A percentile compares a stretch with the other conserved stretches of the same genome.
phyloP scores from a whole-genome alignment of 2,329 filamentous ascomycete species.

The Alternaria sp. region DNA sequence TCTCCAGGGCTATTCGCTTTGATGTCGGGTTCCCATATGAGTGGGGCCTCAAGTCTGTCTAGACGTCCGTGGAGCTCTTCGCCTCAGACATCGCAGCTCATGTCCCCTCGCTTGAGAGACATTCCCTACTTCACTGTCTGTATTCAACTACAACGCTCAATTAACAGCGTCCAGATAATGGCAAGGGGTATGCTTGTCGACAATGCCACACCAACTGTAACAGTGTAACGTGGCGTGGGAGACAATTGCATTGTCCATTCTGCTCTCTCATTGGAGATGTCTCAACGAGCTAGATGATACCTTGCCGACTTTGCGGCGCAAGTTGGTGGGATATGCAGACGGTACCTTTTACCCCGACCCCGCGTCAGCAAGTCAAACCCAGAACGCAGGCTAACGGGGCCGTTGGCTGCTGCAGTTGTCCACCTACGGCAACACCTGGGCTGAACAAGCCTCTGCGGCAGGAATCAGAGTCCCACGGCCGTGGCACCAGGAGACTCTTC shows the following conservation, averaged over 20 bases:
- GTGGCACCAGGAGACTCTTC: constrained; percentile 4
- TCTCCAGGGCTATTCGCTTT: constrained; percentile 2
- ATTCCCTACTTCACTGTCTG: constrained; percentile 7
- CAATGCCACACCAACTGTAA: not conserved
- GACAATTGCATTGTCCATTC: constrained; percentile 3
- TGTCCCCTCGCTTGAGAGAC: constrained; percentile 6
- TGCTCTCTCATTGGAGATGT: constrained; percentile 17
- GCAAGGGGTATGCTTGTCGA: not conserved
- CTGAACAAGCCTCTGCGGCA: constrained; percentile 9
- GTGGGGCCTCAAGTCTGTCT: constrained; percentile 8
- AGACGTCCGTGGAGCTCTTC: constrained; percentile 1
- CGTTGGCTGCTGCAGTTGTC: constrained; percentile 8
- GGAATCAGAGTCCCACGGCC: not conserved
- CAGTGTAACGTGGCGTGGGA: constrained; percentile 3
- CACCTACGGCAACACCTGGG: not conserved
- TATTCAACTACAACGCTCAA: not conserved
- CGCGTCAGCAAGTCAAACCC: constrained; percentile 30
- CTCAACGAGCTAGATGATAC: constrained; percentile 5
- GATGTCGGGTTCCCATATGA: not conserved
- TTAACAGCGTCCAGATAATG: constrained; percentile 2
- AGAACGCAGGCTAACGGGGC: constrained; percentile 11
- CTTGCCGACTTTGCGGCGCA: constrained; percentile 4
- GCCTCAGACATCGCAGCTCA: constrained; percentile 16
- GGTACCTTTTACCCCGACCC: constrained; percentile 23
- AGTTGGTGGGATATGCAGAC: constrained; percentile 11